Evolutionary conservation across 192 early-diverging fungal genomes (phyloP).

Genomic region (Linnemannia elongata): DNA sequence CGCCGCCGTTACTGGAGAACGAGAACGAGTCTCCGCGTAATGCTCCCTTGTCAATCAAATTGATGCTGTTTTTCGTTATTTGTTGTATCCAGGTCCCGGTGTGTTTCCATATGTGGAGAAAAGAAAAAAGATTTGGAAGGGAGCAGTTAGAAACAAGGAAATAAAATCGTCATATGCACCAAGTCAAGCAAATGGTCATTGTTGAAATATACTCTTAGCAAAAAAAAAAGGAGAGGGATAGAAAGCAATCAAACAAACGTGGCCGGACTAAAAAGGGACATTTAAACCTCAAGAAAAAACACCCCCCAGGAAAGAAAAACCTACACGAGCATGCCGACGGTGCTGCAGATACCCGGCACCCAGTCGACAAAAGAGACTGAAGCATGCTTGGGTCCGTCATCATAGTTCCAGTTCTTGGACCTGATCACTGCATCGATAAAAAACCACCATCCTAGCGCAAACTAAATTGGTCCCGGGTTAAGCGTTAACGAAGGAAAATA

Average conservation of each 20-base stretch:
- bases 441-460: slow-evolving; percentile 74
- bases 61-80: slow-evolving; percentile 54
- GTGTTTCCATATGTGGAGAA: background rate
- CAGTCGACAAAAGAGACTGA: slow-evolving; percentile 70
- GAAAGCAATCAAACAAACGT: too few relatives aligned
- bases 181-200: background rate
- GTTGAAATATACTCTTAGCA: background rate
- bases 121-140: background rate
- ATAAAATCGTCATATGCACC: background rate
- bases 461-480: slow-evolving; percentile 32
- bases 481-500: background rate
- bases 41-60: slow-evolving; percentile 65
- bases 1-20: slow-evolving; percentile 43
- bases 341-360: slow-evolving; percentile 69
- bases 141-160: background rate
- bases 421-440: slow-evolving; percentile 70
- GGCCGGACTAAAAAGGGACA: background rate
- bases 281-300: background rate
- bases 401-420: slow-evolving; percentile 40
- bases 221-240: background rate
- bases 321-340: slow-evolving; percentile 73
- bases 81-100: background rate
- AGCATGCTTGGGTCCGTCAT: slow-evolving; percentile 20
- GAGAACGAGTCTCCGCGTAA: slow-evolving; percentile 61
- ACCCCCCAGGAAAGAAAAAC: background rate